Conservation (phyloP, 1,139 yeast genomes). For the Pichia norvegensis region DNA sequence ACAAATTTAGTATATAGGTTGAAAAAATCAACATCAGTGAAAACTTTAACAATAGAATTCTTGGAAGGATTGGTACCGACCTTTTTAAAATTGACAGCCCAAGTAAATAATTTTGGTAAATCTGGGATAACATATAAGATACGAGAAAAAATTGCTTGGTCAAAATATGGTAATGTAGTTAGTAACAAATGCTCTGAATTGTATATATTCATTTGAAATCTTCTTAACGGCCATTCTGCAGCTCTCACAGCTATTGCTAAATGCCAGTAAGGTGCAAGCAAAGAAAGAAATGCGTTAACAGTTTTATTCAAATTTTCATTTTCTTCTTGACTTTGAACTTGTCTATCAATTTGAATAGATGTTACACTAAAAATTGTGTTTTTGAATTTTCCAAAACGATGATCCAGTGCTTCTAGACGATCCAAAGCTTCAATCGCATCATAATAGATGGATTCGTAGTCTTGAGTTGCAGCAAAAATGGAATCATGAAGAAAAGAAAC, state of each 20-base stretch:
- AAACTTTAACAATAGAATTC: slow-evolving; percentile 62
- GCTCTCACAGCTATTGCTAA: slow-evolving; percentile 74
- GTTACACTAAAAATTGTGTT: slow-evolving; percentile 74
- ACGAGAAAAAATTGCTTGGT: slow-evolving; percentile 63
- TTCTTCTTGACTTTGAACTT: slow-evolving; percentile 69
- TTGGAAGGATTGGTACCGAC: slow-evolving; percentile 48
- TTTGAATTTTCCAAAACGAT: slow-evolving; percentile 63
- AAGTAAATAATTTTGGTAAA: slow-evolving; percentile 68
- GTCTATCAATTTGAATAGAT: slow-evolving; percentile 70
- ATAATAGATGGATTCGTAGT: slow-evolving; percentile 72
- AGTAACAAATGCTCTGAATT: slow-evolving; percentile 67
- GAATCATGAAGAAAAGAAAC: slow-evolving; percentile 83
- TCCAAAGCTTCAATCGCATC: slow-evolving; percentile 70
- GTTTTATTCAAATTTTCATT: slow-evolving; percentile 66
- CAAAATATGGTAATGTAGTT: slow-evolving; percentile 71
- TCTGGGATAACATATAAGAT: slow-evolving; percentile 61
- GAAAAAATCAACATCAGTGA: slow-evolving; percentile 63
- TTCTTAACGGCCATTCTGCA: slow-evolving; percentile 89
- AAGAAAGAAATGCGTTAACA: slow-evolving; percentile 61
- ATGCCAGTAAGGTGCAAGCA: slow-evolving; percentile 70
- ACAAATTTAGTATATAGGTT: slow-evolving; percentile 57
- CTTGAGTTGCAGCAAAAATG: slow-evolving; percentile 86
- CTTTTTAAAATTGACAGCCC: slow-evolving; percentile 64
- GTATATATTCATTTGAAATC: slow-evolving; percentile 79
- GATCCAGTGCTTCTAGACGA: slow-evolving; percentile 60